Percentiles rank a stretch among this genome's conserved stretches.
Evolutionary conservation across 768 basidiomycete species (phyloP).

Genomic region (Arthromyces matolae): DNA sequence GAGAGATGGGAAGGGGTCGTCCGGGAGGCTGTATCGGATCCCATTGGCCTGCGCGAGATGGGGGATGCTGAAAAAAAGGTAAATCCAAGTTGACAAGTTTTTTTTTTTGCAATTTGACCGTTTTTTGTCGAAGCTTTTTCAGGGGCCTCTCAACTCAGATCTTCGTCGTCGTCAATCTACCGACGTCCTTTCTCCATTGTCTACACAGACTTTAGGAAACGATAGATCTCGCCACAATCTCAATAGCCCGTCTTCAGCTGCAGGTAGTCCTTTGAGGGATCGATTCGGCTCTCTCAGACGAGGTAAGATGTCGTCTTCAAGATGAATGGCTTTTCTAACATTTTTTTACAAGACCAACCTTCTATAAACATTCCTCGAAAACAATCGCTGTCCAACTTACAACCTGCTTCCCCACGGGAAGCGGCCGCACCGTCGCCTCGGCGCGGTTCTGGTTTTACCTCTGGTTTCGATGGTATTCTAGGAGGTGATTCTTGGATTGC

Average conservation of each 20-base stretch:
- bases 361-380: conserved; percentile 57
- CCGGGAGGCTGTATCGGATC: conserved; percentile 68
- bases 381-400: conserved; percentile 62
- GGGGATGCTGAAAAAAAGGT: conserved; percentile 88
- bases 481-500: conserved; percentile 65
- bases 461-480: conserved; percentile 74
- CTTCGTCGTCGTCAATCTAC: conserved; percentile 81
- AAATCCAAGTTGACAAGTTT: conserved; percentile 20
- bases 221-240: conserved; percentile 61
- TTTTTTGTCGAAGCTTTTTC: conserved; percentile 58
- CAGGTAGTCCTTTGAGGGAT: conserved; percentile 60
- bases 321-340: conserved; percentile 12
- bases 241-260: conserved; percentile 36
- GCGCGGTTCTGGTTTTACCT: conserved; percentile 51
- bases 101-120: conserved; percentile 20
- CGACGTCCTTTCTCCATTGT: conserved; percentile 63
- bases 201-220: conserved; percentile 41
- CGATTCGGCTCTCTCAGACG: conserved; percentile 62
- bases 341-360: conserved; percentile 49
- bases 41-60: conserved; percentile 75
- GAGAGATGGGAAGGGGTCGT: conserved; percentile 90
- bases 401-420: conserved; percentile 59
- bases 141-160: conserved; percentile 82
- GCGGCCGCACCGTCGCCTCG: conserved; percentile 63
- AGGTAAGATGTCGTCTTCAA: conserved; percentile 39